phyloP scores from a whole-genome alignment of 306 rosid species.

The Betula pendula region DNA sequence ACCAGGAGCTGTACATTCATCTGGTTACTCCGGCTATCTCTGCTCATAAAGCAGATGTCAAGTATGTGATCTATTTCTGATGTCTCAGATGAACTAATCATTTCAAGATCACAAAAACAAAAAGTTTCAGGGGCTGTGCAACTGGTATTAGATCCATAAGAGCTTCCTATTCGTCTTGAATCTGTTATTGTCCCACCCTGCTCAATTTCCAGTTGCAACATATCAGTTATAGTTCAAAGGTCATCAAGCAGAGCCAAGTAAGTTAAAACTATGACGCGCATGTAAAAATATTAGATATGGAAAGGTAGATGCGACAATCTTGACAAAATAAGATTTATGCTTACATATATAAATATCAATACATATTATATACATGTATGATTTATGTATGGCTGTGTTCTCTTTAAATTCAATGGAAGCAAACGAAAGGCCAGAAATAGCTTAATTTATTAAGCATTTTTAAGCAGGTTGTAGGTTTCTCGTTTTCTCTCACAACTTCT shows the following conservation, averaged over 20 bases:
- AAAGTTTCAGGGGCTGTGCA: not conserved
- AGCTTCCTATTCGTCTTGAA: not conserved
- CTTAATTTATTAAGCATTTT: no score
- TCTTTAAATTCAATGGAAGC: no score
- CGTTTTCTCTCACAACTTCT: no score
- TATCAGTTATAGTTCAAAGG: no score
- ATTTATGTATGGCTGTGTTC: no score
- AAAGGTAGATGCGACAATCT: not conserved
- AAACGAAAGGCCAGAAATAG: no score
- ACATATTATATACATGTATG: no score
- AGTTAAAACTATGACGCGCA: not conserved
- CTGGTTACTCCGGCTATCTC: not conserved
- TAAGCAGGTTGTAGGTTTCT: no score
- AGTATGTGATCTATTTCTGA: not conserved
- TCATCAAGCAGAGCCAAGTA: no score
- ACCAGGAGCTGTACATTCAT: not conserved
- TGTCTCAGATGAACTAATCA: no score
- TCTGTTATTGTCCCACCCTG: not conserved
- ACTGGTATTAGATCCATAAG: not conserved
- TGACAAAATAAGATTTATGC: not conserved
- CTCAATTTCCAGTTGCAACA: not conserved
- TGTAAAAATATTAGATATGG: not conserved
- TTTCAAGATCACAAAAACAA: not conserved
- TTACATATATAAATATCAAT: no score
- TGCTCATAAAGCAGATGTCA: not conserved